Evolutionary conservation across 2,329 filamentous ascomycete genomes (phyloP), one percentile per base, ranked within the genome.

Genomic region (Alternaria solani): DNA sequence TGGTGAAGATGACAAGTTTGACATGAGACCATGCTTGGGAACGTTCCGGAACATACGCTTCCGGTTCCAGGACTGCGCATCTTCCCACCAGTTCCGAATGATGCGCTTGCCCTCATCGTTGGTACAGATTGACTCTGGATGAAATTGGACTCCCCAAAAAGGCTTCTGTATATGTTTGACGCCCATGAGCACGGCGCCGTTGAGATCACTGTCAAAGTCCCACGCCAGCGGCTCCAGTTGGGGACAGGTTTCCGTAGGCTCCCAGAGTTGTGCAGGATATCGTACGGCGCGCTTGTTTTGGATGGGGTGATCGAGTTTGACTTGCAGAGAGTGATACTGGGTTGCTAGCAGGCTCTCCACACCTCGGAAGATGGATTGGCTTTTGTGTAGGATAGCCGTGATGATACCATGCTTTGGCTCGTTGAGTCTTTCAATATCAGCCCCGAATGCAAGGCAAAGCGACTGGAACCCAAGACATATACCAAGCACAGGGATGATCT

Each of bases 381-480:
- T 79, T 4, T 76, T 74, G 64, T 93, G 90, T 32, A 85, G 81
- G 51, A 96, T 87, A 8, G 82, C 78, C 57, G 89, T 87, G 20
- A 96, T 88, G 80, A 96, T 91, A 1, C 94, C 94, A 79, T 97
- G 94, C 68, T 93, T 82, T 0, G 93, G 93, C 57, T 89, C 85
- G n/a, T 82, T 80, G 58, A 97, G 80, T 63, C 87, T 85, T 53
- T 87, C 82, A 18, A 96, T 87, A 7, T 80, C 77, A 2, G 88
- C 89, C 1, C 91, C 91, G 68, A 89, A 89, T 9, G 86, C 85
- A 47, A 88, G 81, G 48, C 89, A 89, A 44, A 97, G 81, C 68
- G 91, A 94, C 79, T 97, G 94, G 65, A 96, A 96, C 0, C 94
- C 94, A 0, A 97, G 85, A 69, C 94, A 97, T 43, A 97, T 92